These are phyloP conservation scores for Yarrowia bubula DNA, from an alignment of 805 yeast genomes.

Conservation along the genomic window DNA sequence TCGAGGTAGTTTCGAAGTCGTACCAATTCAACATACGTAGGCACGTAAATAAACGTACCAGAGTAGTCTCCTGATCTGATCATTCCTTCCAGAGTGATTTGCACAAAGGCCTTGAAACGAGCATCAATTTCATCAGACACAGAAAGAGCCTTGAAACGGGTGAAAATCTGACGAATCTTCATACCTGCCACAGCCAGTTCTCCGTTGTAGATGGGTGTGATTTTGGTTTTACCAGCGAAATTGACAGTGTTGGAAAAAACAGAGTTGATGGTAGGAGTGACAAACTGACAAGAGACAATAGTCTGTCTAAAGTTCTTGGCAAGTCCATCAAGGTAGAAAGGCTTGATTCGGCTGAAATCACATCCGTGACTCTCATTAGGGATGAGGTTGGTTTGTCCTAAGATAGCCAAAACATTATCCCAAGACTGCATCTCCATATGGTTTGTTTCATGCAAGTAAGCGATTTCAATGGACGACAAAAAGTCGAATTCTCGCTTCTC, in stretches of 20 bases:
- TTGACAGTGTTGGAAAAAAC: constrained; percentile 44
- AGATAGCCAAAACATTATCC: constrained; percentile 71
- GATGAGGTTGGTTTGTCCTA: constrained; percentile 67
- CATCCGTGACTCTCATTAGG: constrained; percentile 79
- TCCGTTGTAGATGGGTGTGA: constrained; percentile 49
- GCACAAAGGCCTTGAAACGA: constrained; percentile 78
- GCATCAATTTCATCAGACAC: constrained; percentile 71
- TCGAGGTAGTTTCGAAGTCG: constrained; percentile 71
- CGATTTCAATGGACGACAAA: constrained; percentile 80
- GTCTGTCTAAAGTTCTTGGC: constrained; percentile 73
- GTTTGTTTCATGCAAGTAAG: constrained; percentile 78
- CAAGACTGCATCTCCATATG: constrained; percentile 90
- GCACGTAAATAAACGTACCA: constrained; percentile 78
- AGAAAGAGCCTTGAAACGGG: constrained; percentile 57
- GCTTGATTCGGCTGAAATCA: constrained; percentile 86
- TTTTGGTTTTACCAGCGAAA: constrained; percentile 41
- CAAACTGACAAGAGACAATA: constrained; percentile 67
- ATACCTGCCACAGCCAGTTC: constrained; percentile 65
- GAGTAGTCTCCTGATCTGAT: constrained; percentile 57
- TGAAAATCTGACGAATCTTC: constrained; percentile 54
- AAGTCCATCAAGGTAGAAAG: constrained; percentile 89
- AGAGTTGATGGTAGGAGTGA: constrained; percentile 78
- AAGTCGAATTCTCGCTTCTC: constrained; percentile 70
- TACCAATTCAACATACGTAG: constrained; percentile 82
- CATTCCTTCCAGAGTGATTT: constrained; percentile 70